Evolutionary conservation across 1,284 basidiomycete species (phyloP).

Genomic region (Sanguinoderma infundibulare): DNA sequence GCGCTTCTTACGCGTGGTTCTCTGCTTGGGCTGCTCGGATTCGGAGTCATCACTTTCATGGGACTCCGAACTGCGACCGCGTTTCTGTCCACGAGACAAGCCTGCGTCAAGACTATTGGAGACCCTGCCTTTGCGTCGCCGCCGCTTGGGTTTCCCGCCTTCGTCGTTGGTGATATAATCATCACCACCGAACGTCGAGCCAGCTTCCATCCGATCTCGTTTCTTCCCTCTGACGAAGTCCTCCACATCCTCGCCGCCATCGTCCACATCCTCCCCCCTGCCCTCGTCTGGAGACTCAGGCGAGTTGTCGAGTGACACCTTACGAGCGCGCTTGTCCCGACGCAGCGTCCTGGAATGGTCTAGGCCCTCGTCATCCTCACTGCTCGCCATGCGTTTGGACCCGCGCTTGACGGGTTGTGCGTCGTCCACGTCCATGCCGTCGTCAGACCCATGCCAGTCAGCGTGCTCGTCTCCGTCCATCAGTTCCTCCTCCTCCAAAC

Average conservation of each 20-base stretch:
- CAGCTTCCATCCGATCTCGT: conserved; percentile 73
- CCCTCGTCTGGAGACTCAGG: conserved; percentile 30
- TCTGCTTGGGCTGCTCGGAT: conserved; percentile 35
- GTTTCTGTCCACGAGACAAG: conserved; percentile 60
- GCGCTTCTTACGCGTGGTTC: conserved; percentile 40
- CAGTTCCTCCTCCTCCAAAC: conserved; percentile 48
- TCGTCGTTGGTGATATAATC: conserved; percentile 40
- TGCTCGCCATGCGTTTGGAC: conserved; percentile 49
- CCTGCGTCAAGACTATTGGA: conserved; percentile 52
- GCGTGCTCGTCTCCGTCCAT: conserved; percentile 50
- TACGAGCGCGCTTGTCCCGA: conserved; percentile 47
- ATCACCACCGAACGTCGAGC: conserved; percentile 70
- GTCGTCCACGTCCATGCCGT: conserved; percentile 33
- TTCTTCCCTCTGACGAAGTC: conserved; percentile 66
- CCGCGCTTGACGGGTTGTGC: conserved; percentile 41
- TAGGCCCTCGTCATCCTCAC: conserved; percentile 44
- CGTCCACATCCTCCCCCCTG: conserved; percentile 36
- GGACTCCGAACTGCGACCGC: conserved; percentile 59
- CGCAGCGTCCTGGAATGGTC: conserved; percentile 17
- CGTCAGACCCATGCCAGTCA: conserved; percentile 41
- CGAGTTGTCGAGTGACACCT: conserved; percentile 48
- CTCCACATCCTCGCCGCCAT: conserved; percentile 17
- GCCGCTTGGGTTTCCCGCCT: conserved; percentile 30
- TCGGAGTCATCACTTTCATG: conserved; percentile 53
- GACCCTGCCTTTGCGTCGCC: conserved; percentile 45